A percentile compares a stretch with the other conserved stretches of the same genome.
These are phyloP conservation scores for Debaryomycetaceae sp. DNA, from an alignment of 1,139 yeast species.

Conservation along the genomic window DNA sequence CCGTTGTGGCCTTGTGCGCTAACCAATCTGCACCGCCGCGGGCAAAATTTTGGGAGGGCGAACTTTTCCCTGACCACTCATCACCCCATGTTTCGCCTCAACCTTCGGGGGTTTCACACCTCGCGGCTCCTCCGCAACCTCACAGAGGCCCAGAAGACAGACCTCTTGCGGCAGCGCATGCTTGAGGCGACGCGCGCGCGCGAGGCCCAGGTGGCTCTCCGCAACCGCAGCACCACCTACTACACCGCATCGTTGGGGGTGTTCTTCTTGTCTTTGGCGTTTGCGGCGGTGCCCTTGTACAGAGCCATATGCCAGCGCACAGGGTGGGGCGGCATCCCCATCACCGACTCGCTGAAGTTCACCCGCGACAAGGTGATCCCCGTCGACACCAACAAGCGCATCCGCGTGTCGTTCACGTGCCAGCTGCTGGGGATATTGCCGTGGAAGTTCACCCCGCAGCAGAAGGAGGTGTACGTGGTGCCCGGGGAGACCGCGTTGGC, in stretches of 20 bases:
- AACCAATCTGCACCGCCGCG: no score
- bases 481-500: slow-evolving; percentile 99
- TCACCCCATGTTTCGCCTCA: no score
- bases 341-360: slow-evolving; percentile 75
- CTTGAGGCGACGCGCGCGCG: slow-evolving; percentile 16
- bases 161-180: slow-evolving; percentile 11
- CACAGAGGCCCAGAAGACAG: slow-evolving; percentile 5
- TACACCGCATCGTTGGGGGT: slow-evolving; percentile 72
- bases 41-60: no score
- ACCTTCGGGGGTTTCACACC: no score
- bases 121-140: slow-evolving; percentile 2
- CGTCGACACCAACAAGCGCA: slow-evolving; percentile 78
- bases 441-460: slow-evolving; percentile 95
- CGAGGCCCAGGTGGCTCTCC: slow-evolving; percentile 26
- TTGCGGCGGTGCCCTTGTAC: slow-evolving; percentile 91
- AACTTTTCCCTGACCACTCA: no score
- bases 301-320: slow-evolving; percentile 91
- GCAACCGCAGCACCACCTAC: slow-evolving; percentile 55
- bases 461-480: slow-evolving; percentile 83
- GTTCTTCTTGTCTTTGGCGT: slow-evolving; percentile 73
- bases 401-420: slow-evolving; percentile 80
- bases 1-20: no score
- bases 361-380: slow-evolving; percentile 87
- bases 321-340: slow-evolving; percentile 95
- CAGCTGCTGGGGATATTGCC: slow-evolving; percentile 90